These are phyloP conservation scores for Xanthoconium purpureum DNA, from an alignment of 768 basidiomycete species.

Conservation along the genomic window DNA sequence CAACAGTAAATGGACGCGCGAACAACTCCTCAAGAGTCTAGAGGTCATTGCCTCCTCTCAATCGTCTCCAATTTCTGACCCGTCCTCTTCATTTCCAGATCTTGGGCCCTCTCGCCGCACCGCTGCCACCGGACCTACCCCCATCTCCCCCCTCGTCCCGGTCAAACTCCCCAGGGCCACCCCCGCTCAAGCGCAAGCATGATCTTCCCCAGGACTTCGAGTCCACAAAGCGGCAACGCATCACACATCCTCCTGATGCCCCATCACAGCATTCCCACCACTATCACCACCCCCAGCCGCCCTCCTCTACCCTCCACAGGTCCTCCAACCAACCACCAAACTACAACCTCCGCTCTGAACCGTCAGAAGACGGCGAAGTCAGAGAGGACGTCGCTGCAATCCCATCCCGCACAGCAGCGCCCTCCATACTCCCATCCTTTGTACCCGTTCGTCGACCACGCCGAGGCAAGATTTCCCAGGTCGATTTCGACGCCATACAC, in stretches of 20 bases:
- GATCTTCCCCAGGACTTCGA: conserved; percentile 26
- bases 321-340: conserved; percentile 20
- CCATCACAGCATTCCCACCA: conserved; percentile 29
- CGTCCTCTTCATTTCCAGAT: conserved; percentile 30
- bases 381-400: conserved; percentile 36
- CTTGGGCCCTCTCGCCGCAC: conserved; percentile 37
- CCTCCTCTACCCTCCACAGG: conserved; percentile 17
- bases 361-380: conserved; percentile 47
- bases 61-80: conserved; percentile 17
- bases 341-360: conserved; percentile 37
- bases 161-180: conserved; percentile 38
- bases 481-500: conserved; percentile 59
- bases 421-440: conserved; percentile 32
- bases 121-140: conserved; percentile 44
- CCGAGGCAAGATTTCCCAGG: conserved; percentile 47
- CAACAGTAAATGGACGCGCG: conserved; percentile 33
- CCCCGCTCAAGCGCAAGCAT: conserved; percentile 39
- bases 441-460: conserved; percentile 68
- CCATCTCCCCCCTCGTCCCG: conserved; percentile 46
- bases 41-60: conserved; percentile 31
- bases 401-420: conserved; percentile 23
- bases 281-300: conserved; percentile 28
- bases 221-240: conserved; percentile 34
- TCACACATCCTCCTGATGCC: conserved; percentile 21
- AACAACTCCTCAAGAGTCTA: conserved; percentile 39